phyloP scores from a whole-genome alignment of 2,329 filamentous ascomycete species.

The Fusarium clavum region DNA sequence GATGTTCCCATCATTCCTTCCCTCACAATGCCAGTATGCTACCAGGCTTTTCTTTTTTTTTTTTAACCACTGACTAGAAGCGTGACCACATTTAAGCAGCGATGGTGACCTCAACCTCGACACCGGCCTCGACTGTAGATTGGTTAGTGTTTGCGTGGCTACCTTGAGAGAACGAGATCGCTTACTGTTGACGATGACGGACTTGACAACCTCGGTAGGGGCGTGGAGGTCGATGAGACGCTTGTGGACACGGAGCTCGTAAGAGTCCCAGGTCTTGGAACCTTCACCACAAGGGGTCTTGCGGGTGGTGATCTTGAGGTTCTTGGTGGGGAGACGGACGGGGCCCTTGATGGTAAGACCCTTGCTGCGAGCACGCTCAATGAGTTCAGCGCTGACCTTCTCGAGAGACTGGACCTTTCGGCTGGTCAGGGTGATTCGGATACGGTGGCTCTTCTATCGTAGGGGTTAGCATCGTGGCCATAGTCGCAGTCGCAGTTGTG shows the following conservation, averaged over 20 bases:
- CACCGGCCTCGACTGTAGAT: constrained; percentile 77
- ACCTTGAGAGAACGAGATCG: not conserved
- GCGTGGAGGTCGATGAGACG: constrained; percentile 96
- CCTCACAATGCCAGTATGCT: constrained; percentile 37
- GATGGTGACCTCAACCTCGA: constrained; percentile 94
- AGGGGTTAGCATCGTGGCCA: constrained; percentile 28
- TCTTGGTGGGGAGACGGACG: constrained; percentile 97
- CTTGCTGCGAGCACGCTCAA: constrained; percentile 99
- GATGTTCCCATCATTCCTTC: constrained; percentile 40
- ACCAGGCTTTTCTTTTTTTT: constrained; percentile 1
- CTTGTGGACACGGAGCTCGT: constrained; percentile 99
- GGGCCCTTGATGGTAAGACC: constrained; percentile 98
- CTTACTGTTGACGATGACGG: constrained; percentile 88
- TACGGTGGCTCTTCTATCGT: constrained; percentile 89
- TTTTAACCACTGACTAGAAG: constrained; percentile 12
- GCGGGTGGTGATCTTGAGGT: constrained; percentile 94
- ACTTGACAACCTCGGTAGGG: constrained; percentile 97
- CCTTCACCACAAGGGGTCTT: constrained; percentile 99
- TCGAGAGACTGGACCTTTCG: constrained; percentile 96
- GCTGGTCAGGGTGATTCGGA: constrained; percentile 96
- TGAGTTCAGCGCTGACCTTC: constrained; percentile 98
- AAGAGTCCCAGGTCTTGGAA: constrained; percentile 99
- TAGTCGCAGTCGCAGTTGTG: not conserved
- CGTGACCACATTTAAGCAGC: constrained; percentile 64
- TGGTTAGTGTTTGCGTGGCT: constrained; percentile 17